phyloP scores from a whole-genome alignment of 106 monocot genomes.

The Ottelia alismoides region DNA sequence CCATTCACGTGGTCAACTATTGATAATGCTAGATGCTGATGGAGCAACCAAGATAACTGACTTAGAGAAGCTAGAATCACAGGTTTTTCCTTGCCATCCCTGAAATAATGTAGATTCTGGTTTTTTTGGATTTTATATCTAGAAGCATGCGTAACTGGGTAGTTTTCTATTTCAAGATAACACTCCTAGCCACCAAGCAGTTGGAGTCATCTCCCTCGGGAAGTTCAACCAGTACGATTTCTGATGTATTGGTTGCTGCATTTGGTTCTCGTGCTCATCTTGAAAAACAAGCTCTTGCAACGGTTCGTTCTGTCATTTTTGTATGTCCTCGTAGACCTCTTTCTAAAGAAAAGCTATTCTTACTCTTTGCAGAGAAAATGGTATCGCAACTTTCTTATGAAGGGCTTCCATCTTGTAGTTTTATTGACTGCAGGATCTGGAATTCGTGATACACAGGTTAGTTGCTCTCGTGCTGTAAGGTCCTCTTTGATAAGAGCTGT shows the following conservation, averaged over 20 bases:
- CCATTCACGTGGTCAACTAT: constrained; percentile 87
- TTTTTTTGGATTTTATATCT: too few relatives aligned
- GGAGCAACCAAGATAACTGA: constrained; percentile 95
- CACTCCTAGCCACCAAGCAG: constrained; percentile 28
- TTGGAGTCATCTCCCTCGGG: constrained; percentile 6
- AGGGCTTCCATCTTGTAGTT: constrained; percentile 96
- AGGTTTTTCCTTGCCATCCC: constrained; percentile 39
- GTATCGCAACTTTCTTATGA: constrained; percentile 96
- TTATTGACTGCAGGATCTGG: constrained; percentile 87
- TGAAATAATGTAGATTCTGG: too few relatives aligned
- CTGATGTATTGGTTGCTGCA: constrained; percentile 52
- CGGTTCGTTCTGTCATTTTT: too few relatives aligned
- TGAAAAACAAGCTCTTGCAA: constrained; percentile 92
- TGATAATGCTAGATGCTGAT: constrained; percentile 99
- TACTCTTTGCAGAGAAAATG: constrained; percentile 77
- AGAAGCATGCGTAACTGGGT: too few relatives aligned
- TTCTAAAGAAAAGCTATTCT: background rate
- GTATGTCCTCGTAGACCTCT: too few relatives aligned
- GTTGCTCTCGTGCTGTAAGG: background rate
- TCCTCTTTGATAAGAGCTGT: too few relatives aligned
- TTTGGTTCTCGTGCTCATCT: constrained; percentile 99
- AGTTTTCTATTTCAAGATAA: constrained; percentile 28
- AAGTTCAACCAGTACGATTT: constrained; percentile 20
- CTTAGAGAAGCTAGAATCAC: constrained; percentile 83
- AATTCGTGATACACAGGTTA: constrained; percentile 93